Evolutionary conservation across 768 basidiomycete genomes (phyloP).

Genomic region (Pisolithus albus): DNA sequence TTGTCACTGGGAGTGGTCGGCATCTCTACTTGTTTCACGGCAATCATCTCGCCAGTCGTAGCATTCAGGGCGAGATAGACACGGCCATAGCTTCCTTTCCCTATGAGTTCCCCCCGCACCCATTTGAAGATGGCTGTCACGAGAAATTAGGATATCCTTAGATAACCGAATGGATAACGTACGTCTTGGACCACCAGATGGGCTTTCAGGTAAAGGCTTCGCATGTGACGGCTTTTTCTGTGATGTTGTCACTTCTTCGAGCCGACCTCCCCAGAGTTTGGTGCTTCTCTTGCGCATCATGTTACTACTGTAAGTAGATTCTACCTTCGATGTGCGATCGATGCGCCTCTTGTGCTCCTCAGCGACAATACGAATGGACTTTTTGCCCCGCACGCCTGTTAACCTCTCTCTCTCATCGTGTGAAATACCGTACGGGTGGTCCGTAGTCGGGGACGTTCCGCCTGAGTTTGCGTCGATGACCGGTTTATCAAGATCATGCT

Average conservation of each 20-base stretch:
- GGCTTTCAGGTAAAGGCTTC: conserved; percentile 47
- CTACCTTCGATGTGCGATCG: conserved; percentile 61
- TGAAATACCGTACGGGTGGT: conserved; percentile 38
- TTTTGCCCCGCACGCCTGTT: conserved; percentile 58
- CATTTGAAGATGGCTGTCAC: conserved; percentile 85
- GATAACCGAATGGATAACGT: conserved; percentile 28
- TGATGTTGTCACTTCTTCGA: conserved; percentile 87
- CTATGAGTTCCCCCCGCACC: conserved; percentile 97
- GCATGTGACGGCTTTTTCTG: conserved; percentile 45
- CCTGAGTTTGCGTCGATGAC: conserved; percentile 84
- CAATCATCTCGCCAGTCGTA: conserved; percentile 97
- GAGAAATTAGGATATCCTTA: conserved; percentile 11
- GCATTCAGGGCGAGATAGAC: conserved; percentile 96
- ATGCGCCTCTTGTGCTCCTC: conserved; percentile 77
- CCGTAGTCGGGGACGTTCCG: conserved; percentile 70
- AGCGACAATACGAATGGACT: conserved; percentile 89
- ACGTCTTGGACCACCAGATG: conserved; percentile 63
- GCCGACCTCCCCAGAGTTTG: conserved; percentile 89
- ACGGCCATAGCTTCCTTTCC: conserved; percentile 92
- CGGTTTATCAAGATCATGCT: conserved; percentile 92
- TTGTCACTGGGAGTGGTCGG: conserved; percentile 89
- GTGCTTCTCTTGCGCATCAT: conserved; percentile 78
- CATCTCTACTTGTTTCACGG: conserved; percentile 97
- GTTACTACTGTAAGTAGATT: conserved; percentile 41
- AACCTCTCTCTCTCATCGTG: conserved; percentile 31